Base-by-base conservation (phyloP, 78 protist genomes). In the Acrasis kona region DNA sequence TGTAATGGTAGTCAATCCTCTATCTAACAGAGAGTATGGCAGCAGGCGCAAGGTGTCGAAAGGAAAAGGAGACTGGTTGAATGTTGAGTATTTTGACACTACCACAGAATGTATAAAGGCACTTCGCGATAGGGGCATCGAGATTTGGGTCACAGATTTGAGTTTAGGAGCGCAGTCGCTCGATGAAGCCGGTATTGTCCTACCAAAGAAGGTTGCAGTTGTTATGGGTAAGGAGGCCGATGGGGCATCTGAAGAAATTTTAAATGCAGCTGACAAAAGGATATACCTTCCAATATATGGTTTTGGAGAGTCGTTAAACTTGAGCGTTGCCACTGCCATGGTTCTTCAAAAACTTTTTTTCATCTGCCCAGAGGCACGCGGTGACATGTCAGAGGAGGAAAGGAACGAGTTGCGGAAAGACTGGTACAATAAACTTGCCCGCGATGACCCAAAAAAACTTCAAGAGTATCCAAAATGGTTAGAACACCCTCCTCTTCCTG, bases 231-330 rank as follows among this genome's bases (percentile, higher is more conserved):
- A 31, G 7, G 78, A 74, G 73, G 78, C 66, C 5, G 5, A 32
- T 27, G 78, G 78, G 5, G 78, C 68, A 5, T 10, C 38, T 72
- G 38, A 41, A 5, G 29, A 5, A 8, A 5, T 74, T 5, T 28
- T 74, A 7, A 39, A 5, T 5, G 70, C 6, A 7, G 72, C 66
- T 7, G 74, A 65, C 68, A 8, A 5, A n/a, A 29, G 5, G 41
- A 8, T 74, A 6, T 74, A 74, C 73, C 73, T 74, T 7, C 78
- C 78, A 8, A 41, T 74, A 36, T 64, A 67, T 39, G 78, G 78
- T 12, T 74, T 74, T 29, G 68, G 70, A 30, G 78, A 74, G 8
- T 74, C 78, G 58, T 74, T 74, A 7, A 74, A 74, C 8, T 5
- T 74, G 29, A 74, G 78, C 36, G 78, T 74, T 12, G 78, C 78